These are phyloP conservation scores for Porphyrellus cyaneotinctus DNA, from an alignment of 768 basidiomycete species.

Conservation along the genomic window DNA sequence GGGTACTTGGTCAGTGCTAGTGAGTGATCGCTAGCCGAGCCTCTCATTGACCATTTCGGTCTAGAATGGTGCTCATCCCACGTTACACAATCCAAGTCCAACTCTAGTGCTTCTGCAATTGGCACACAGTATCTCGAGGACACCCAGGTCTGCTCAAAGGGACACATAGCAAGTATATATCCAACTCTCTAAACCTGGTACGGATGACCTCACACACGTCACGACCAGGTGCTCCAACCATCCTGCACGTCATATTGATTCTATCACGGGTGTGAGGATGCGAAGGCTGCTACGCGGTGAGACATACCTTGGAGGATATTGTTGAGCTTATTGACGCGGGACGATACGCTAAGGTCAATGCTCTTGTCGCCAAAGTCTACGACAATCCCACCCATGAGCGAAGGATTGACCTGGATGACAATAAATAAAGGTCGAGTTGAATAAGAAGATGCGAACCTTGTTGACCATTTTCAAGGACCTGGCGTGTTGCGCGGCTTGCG, in stretches of 20 bases:
- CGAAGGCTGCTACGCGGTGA: neutral
- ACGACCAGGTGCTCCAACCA: neutral
- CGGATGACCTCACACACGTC: neutral
- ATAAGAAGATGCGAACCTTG: constrained; percentile 56
- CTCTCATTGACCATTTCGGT: too few species aligned
- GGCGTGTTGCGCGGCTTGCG: constrained; percentile 78
- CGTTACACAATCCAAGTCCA: too few species aligned
- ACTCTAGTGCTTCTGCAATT: too few species aligned
- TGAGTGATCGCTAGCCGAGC: too few species aligned
- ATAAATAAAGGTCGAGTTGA: constrained; percentile 1
- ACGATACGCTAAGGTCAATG: constrained; percentile 91
- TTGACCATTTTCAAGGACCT: constrained; percentile 88
- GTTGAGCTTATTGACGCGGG: constrained; percentile 94
- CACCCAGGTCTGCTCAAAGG: neutral
- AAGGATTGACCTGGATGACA: constrained; percentile 72
- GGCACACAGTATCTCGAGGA: neutral
- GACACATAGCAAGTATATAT: constrained; percentile 4
- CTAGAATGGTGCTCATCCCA: too few species aligned
- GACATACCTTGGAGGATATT: constrained; percentile 74
- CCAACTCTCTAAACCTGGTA: constrained; percentile 10
- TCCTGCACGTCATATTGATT: constrained; percentile 21
- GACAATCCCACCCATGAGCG: constrained; percentile 87
- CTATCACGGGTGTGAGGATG: constrained; percentile 18
- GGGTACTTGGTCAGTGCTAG: too few species aligned
- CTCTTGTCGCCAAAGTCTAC: constrained; percentile 99